Evolutionary conservation across 2,329 filamentous ascomycete genomes (phyloP).

Genomic region (Pseudocercospora ulei): DNA sequence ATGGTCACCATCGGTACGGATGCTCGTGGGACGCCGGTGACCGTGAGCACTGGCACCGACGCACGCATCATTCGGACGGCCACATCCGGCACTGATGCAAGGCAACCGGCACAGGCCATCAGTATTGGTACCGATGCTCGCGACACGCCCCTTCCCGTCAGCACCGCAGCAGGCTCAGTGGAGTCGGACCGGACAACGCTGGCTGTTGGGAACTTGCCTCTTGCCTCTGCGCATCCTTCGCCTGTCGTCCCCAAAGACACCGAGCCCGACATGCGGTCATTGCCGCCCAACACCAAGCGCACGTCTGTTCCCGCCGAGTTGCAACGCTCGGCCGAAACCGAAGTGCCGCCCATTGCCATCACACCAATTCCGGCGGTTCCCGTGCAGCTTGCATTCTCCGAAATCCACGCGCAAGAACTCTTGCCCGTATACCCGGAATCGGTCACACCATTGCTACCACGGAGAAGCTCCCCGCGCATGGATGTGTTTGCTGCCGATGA

Average conservation of each 20-base stretch:
- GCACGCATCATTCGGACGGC: slow-evolving; percentile 14
- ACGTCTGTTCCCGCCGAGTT: slow-evolving; percentile 2
- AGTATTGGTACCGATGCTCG: slow-evolving; percentile 17
- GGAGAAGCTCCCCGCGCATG: slow-evolving; percentile 22
- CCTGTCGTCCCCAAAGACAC: slow-evolving; percentile 37
- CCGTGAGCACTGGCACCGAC: slow-evolving; percentile 14
- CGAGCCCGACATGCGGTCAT: slow-evolving; percentile 27
- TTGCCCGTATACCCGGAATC: slow-evolving; percentile 16
- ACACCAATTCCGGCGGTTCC: slow-evolving; percentile 17
- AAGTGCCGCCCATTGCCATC: slow-evolving; percentile 16
- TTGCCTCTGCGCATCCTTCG: slow-evolving; percentile 18
- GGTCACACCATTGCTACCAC: slow-evolving; percentile 11
- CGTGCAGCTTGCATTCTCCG: slow-evolving; percentile 19
- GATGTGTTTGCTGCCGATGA: too few species aligned
- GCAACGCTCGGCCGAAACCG: slow-evolving; percentile 12
- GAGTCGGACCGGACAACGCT: slow-evolving; percentile 10
- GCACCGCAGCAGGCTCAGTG: slow-evolving; percentile 10
- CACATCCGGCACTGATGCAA: slow-evolving; percentile 13
- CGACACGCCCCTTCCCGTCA: slow-evolving; percentile 9
- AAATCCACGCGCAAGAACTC: slow-evolving; percentile 22
- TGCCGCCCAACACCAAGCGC: slow-evolving; percentile 7
- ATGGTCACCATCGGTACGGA: slow-evolving; percentile 15
- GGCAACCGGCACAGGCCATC: slow-evolving; percentile 6
- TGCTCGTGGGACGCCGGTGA: slow-evolving; percentile 13
- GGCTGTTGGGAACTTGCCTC: slow-evolving; percentile 9